phyloP scores from a whole-genome alignment of 495 filamentous ascomycete species.

The Xylaria telfairii region DNA sequence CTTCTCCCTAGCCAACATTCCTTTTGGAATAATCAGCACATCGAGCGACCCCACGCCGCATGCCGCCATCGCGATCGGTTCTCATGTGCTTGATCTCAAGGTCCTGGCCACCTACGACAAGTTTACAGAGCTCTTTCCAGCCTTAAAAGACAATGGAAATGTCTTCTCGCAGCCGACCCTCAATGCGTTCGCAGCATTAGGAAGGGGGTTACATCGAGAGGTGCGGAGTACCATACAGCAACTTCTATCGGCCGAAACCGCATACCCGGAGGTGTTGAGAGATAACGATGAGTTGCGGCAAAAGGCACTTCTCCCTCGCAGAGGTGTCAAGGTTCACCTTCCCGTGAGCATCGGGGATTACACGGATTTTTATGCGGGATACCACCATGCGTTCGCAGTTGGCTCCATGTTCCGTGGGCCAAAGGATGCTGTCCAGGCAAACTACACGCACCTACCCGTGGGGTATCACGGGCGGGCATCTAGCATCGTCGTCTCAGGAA shows the following conservation, averaged over 20 bases:
- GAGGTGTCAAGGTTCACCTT: conserved; percentile 72
- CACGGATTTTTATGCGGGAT: conserved; percentile 95
- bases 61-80: conserved; percentile 80
- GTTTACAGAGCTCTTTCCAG: conserved; percentile 64
- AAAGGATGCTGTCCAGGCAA: conserved; percentile 81
- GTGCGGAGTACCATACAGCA: conserved; percentile 77
- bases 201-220: conserved; percentile 70
- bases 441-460: conserved; percentile 89
- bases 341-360: conserved; percentile 94
- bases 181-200: conserved; percentile 83
- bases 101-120: conserved; percentile 62
- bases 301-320: conserved; percentile 54
- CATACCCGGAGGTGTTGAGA: conserved; percentile 36
- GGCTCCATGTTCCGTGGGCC: conserved; percentile 83
- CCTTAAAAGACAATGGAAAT: conserved; percentile 58
- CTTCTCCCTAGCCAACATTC: conserved; percentile 90
- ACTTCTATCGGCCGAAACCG: conserved; percentile 65
- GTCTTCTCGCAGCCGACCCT: conserved; percentile 75
- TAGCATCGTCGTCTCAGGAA: conserved; percentile 78
- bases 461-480: conserved; percentile 88
- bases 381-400: conserved; percentile 85
- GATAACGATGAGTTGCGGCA: conserved; percentile 43
- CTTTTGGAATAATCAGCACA: conserved; percentile 86
- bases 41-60: conserved; percentile 59
- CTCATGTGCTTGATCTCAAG: conserved; percentile 77